Evolutionary conservation across 1,284 basidiomycete genomes (phyloP), one percentile per base, ranked within the genome.

Genomic region (Puccinia triticina): DNA sequence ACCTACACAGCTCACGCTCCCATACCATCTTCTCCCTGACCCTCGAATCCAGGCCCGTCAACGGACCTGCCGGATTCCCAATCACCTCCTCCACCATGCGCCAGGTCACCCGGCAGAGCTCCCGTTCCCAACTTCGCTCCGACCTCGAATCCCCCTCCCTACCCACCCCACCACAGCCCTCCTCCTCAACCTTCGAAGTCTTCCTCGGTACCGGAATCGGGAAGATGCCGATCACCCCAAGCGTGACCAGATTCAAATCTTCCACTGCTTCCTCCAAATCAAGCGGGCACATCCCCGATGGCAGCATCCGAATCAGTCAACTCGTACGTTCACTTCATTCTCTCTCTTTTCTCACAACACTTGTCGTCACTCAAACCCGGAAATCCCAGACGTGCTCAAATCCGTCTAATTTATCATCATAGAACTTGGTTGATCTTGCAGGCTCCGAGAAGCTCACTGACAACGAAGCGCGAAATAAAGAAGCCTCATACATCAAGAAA

Each of bases 401-500:
- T 43, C 40, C 40, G 7, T 43, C 40, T n/a, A 43, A 43, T 43
- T 43, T 43, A 43, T 43, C 40, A 43, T 43, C 48, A 4, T 85
- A 89, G 87, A 90, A 89, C 83, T 86, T 90, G 21, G 90, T 90
- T 82, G 90, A 91, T 85, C 85, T 91, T 10, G 90, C 90, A 2
- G 90, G 90, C 4, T 89, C 88, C 18, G 90, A 91, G 83, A 89
- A 89, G 61, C 89, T 90, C 0, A 89, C 90, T 0, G 88, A 88
- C 0, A 88, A 90, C 76, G 85, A 87, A 23, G 89, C 89, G 77
- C 85, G 90, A 0, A 86, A 89, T 50, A 89, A 90, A 32, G 90
- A 91, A 83, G 90, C 90, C 18, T 88, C 89, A 64, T 88, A 89
- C 84, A 90, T 90, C 87, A 90, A 90, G 86, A 89, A 89, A 83